Percentiles rank a stretch among this genome's conserved stretches.
Evolutionary conservation across 495 filamentous ascomycete genomes (phyloP).

Genomic region (Beverwykella pulmonaria): DNA sequence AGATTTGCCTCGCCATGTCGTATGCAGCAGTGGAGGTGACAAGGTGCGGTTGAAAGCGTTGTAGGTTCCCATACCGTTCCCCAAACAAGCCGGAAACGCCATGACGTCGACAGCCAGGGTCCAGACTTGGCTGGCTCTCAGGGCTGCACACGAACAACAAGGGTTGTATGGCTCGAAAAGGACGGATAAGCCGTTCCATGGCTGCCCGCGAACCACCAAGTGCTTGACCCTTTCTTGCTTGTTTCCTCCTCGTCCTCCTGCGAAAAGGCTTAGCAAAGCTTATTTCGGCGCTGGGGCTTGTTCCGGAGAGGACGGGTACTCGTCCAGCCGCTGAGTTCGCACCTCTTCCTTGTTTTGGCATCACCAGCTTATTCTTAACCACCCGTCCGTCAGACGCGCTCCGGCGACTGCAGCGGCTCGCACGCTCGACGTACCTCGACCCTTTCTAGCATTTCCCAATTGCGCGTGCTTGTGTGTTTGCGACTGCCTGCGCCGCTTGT

Average conservation of each 20-base stretch:
- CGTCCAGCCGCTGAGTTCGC: background rate
- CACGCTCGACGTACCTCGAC: background rate
- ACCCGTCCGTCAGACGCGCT: too few relatives aligned
- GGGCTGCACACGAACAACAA: background rate
- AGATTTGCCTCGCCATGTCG: too few relatives aligned
- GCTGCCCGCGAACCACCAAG: background rate
- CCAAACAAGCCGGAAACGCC: background rate
- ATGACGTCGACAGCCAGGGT: background rate
- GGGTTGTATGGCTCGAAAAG: constrained; percentile 1
- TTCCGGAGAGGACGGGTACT: too few relatives aligned
- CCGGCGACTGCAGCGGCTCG: background rate
- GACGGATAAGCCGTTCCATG: background rate
- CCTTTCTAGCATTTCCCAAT: background rate
- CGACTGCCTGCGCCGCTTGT: background rate
- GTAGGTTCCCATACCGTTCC: background rate
- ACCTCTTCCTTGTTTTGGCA: background rate
- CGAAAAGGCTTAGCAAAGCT: constrained; percentile 15
- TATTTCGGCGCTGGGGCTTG: background rate
- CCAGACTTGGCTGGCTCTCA: background rate
- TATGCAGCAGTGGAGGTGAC: too few relatives aligned
- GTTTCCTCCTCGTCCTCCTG: background rate
- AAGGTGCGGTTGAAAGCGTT: background rate
- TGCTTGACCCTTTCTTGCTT: constrained; percentile 1
- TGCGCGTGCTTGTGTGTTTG: background rate
- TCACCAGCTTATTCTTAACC: background rate